Conservation (phyloP, 257 asterid genomes). For the Plantago ovata region DNA sequence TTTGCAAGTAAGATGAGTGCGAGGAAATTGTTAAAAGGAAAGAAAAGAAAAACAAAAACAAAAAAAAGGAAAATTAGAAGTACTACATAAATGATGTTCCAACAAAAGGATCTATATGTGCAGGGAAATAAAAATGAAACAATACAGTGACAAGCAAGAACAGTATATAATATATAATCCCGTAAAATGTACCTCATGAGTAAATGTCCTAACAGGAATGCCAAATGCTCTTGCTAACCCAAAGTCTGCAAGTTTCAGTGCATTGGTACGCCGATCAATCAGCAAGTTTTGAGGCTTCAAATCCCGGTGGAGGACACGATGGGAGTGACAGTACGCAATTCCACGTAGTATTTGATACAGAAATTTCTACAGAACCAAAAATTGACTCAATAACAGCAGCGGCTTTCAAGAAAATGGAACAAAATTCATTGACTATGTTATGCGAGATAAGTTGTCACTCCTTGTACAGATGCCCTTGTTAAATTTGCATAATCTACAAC, state of each 20-base stretch:
- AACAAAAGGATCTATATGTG: conserved; percentile 5
- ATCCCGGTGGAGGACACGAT: conserved; percentile 92
- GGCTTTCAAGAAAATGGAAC: no score
- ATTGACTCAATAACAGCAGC: conserved; percentile 13
- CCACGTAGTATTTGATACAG: conserved; percentile 87
- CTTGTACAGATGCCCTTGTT: no score
- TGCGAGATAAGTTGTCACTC: no score
- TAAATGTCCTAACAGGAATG: conserved; percentile 92
- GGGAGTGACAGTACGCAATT: conserved; percentile 92
- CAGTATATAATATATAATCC: conserved; percentile 6
- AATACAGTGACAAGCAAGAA: conserved; percentile 7
- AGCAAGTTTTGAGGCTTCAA: conserved; percentile 95
- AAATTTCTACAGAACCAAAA: conserved; percentile 50
- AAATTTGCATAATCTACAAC: no score
- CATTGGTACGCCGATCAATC: conserved; percentile 83
- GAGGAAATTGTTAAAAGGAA: no score
- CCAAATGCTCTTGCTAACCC: conserved; percentile 98
- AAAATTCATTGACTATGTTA: no score
- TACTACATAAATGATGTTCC: background rate
- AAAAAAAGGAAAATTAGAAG: conserved; percentile 1
- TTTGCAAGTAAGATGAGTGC: no score
- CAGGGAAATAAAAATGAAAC: background rate
- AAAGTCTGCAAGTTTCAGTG: conserved; percentile 92
- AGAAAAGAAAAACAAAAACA: no score
- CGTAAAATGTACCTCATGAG: conserved; percentile 70